Evolutionary conservation across 306 rosid species (phyloP).

Genomic region (Lupinus albus): DNA sequence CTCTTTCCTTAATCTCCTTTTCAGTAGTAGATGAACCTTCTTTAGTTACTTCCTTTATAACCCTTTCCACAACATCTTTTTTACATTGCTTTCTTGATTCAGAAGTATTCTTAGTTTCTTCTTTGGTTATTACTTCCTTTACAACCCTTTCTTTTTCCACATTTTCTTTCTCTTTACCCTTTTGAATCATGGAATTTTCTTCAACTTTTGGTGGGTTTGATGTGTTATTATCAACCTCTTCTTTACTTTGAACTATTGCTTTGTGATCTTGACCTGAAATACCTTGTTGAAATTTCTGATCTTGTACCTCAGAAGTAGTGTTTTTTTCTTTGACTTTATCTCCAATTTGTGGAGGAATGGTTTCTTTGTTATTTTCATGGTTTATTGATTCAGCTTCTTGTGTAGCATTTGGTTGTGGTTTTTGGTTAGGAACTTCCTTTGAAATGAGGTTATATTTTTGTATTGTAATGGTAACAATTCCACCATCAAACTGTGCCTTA

Average conservation of each 20-base stretch:
- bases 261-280: constrained; percentile 16
- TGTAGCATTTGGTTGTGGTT: not conserved
- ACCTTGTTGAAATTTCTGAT: constrained; percentile 17
- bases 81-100: constrained; percentile 36
- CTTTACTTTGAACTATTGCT: constrained; percentile 21
- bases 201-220: constrained; percentile 12
- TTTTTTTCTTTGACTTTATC: not conserved
- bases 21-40: not conserved
- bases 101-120: not conserved
- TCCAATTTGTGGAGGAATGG: constrained; percentile 3
- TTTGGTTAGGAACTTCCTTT: not conserved
- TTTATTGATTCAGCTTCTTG: not conserved
- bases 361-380: not conserved
- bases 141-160: constrained; percentile 29
- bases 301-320: not conserved
- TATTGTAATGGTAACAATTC: constrained; percentile 36
- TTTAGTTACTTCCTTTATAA: too few species aligned
- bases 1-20: constrained; percentile 28
- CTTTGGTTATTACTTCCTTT: constrained; percentile 15
- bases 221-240: not conserved
- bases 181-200: constrained; percentile 7
- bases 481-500: constrained; percentile 39
- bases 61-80: not conserved
- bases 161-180: not conserved
- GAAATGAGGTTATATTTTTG: constrained; percentile 28